Evolutionary conservation across 768 basidiomycete species (phyloP).

Genomic region (Fistulinella prunicolor): DNA sequence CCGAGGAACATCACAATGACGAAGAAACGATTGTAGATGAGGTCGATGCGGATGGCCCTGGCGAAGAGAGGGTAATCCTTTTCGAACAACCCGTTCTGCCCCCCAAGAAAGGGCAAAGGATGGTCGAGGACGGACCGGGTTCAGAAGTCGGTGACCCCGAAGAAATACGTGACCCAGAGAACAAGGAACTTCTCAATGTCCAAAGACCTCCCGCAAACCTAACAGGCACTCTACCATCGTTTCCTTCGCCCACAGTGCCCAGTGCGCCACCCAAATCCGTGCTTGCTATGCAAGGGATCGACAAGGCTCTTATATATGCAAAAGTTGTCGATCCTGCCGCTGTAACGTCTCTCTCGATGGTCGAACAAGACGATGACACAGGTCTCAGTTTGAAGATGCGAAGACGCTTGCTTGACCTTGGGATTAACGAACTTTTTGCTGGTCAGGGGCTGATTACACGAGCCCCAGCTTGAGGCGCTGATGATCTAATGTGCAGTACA

Average conservation of each 20-base stretch:
- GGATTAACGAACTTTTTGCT: slow-evolving; percentile 85
- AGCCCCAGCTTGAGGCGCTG: slow-evolving; percentile 4
- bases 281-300: slow-evolving; percentile 78
- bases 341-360: slow-evolving; percentile 41
- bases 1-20: slow-evolving; percentile 17
- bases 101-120: slow-evolving; percentile 46
- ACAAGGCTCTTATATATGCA: slow-evolving; percentile 67
- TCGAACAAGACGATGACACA: slow-evolving; percentile 38
- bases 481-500: slow-evolving; percentile 60
- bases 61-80: slow-evolving; percentile 5
- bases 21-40: slow-evolving; percentile 18
- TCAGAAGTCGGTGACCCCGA: slow-evolving; percentile 6
- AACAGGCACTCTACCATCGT: slow-evolving; percentile 52
- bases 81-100: slow-evolving; percentile 20
- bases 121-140: slow-evolving; percentile 25
- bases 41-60: slow-evolving; percentile 9
- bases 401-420: slow-evolving; percentile 66
- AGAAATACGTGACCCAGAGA: neutral
- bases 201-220: slow-evolving; percentile 13
- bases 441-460: slow-evolving; percentile 46
- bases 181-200: neutral
- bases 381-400: slow-evolving; percentile 59
- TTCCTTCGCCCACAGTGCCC: slow-evolving; percentile 66
- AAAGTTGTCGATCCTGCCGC: slow-evolving; percentile 60
- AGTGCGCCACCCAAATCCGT: slow-evolving; percentile 64